Evolutionary conservation across 495 filamentous ascomycete genomes (phyloP).

Genomic region (Friedmanniomyces endolithicus): DNA sequence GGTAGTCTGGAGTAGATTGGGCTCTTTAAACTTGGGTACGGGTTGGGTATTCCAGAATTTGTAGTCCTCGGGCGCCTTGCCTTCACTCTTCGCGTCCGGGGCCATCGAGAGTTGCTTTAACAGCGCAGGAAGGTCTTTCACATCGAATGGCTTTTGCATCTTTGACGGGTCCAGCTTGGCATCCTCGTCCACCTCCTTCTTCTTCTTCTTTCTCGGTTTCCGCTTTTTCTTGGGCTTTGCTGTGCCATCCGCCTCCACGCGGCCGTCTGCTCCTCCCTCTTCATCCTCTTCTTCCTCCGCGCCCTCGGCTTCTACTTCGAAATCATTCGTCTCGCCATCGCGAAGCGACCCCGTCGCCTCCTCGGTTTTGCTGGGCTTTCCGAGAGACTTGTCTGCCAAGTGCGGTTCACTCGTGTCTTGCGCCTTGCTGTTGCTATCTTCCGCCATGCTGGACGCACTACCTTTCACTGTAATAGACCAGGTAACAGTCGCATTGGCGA

Average conservation of each 20-base stretch:
- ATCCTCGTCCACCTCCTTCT: conserved; percentile 20
- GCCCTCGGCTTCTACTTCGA: conserved; percentile 2
- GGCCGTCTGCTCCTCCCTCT: not conserved
- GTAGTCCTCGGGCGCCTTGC: conserved; percentile 41
- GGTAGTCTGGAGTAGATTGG: conserved; percentile 16
- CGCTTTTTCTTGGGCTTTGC: conserved; percentile 32
- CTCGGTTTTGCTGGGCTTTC: not conserved
- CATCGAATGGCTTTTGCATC: conserved; percentile 6
- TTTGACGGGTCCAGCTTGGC: conserved; percentile 12
- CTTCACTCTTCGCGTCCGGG: conserved; percentile 45
- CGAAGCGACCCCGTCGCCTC: not conserved
- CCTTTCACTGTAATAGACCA: too few species aligned
- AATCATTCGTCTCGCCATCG: not conserved
- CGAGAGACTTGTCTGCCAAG: conserved; percentile 5
- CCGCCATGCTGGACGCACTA: not conserved
- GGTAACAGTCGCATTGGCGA: too few species aligned
- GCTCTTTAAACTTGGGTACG: conserved; percentile 57
- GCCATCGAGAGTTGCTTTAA: conserved; percentile 36
- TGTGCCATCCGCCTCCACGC: not conserved
- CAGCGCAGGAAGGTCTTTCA: conserved; percentile 25
- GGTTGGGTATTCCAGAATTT: conserved; percentile 98
- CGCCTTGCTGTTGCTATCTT: not conserved
- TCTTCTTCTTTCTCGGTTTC: conserved; percentile 33
- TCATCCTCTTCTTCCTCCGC: conserved; percentile 3
- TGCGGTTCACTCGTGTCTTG: not conserved